Evolutionary conservation across 192 early-diverging fungal genomes (phyloP).

Genomic region (Funneliformis mosseae): DNA sequence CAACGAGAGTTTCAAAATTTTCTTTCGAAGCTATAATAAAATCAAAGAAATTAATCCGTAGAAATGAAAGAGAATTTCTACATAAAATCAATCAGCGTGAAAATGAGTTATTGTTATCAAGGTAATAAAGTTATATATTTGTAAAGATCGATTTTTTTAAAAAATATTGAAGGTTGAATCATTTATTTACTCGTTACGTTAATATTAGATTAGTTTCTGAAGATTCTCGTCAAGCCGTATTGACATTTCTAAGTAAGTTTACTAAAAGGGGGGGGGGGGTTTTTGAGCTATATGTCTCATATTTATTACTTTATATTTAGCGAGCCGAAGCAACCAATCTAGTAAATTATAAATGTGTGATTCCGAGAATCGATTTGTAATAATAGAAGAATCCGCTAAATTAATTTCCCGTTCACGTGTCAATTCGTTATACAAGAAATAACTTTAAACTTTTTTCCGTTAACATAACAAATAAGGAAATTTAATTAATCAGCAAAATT

Average conservation of each 20-base stretch:
- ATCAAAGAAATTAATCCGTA: not conserved
- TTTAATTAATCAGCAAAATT: too few species aligned
- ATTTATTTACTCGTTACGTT: not conserved
- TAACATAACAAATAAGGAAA: too few species aligned
- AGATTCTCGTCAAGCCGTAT: not conserved
- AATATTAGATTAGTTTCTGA: not conserved
- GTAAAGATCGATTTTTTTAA: too few species aligned
- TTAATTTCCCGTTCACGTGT: too few species aligned
- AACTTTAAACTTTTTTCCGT: too few species aligned
- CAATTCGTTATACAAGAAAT: too few species aligned
- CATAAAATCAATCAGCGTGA: not conserved
- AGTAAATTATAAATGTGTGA: not conserved
- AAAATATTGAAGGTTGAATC: too few species aligned
- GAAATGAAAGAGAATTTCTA: not conserved
- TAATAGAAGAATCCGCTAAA: too few species aligned
- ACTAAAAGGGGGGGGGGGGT: not conserved
- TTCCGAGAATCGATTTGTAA: too few species aligned
- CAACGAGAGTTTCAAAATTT: not conserved
- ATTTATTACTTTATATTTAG: not conserved
- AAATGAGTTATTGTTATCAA: not conserved
- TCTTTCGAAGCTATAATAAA: not conserved
- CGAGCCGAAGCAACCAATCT: not conserved
- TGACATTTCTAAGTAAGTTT: not conserved
- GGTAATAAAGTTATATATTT: not conserved
- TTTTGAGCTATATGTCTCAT: not conserved